A percentile compares a stretch with the other conserved stretches of the same genome.
Evolutionary conservation across 257 asterid species (phyloP).

Genomic region (Vinca minor): DNA sequence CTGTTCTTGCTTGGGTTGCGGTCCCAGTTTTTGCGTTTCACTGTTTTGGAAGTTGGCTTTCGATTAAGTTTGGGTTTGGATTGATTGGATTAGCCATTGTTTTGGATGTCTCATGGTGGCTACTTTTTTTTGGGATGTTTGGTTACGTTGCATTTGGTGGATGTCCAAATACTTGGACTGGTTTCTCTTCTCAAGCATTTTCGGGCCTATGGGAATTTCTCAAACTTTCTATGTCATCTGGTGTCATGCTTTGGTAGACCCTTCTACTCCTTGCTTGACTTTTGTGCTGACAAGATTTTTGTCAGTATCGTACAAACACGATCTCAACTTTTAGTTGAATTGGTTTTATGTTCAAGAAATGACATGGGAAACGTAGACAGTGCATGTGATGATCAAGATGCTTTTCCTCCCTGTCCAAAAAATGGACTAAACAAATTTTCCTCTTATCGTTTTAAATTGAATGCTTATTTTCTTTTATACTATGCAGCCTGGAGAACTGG

Average conservation of each 20-base stretch:
- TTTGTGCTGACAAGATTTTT: too few relatives aligned
- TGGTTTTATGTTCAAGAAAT: too few relatives aligned
- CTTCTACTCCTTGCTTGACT: too few relatives aligned
- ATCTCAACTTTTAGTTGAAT: too few relatives aligned
- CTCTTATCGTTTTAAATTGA: too few relatives aligned
- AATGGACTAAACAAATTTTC: too few relatives aligned
- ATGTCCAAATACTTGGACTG: conserved; percentile 55
- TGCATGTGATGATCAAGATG: too few relatives aligned
- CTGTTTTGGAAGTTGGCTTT: conserved; percentile 32
- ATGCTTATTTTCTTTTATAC: too few relatives aligned
- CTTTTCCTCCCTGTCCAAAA: too few relatives aligned
- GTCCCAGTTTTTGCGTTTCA: conserved; percentile 35
- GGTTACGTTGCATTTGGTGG: conserved; percentile 46
- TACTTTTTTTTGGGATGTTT: conserved; percentile 28
- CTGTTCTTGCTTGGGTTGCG: conserved; percentile 39
- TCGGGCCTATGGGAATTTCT: conserved; percentile 62
- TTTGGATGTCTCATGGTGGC: conserved; percentile 50
- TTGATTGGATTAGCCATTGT: conserved; percentile 41
- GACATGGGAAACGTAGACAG: too few relatives aligned
- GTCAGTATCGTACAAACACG: too few relatives aligned
- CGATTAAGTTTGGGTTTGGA: conserved; percentile 37
- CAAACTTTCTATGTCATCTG: conserved; percentile 62
- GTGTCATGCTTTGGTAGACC: conserved; percentile 53
- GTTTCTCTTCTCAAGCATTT: conserved; percentile 53
- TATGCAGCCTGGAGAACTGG: conserved; percentile 61